Percentiles rank a stretch among this genome's conserved stretches.
phyloP scores from a whole-genome alignment of 352 stramenopile species.

The Peronospora belbahrii region DNA sequence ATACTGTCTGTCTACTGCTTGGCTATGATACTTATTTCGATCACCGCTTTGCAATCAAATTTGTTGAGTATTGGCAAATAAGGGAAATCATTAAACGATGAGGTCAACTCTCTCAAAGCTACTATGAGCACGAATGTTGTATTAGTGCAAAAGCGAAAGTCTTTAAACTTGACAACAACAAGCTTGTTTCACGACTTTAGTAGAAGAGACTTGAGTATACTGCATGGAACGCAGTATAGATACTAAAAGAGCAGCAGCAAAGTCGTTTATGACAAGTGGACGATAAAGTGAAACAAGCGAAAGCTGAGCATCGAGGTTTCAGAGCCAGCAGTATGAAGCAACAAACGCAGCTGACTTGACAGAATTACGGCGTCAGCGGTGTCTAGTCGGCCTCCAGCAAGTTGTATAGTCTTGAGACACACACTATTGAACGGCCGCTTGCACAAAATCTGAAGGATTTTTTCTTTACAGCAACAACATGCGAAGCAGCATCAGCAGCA shows the following conservation, averaged over 20 bases:
- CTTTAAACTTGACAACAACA: slow-evolving; percentile 28
- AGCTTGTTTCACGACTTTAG: slow-evolving; percentile 54
- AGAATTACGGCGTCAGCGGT: not conserved
- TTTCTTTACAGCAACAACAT: slow-evolving; percentile 29
- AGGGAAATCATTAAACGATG: not conserved
- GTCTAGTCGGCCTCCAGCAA: not conserved
- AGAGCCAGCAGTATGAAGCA: slow-evolving; percentile 1
- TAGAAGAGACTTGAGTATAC: slow-evolving; percentile 64
- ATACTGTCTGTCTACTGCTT: too few relatives aligned
- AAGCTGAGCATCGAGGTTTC: not conserved
- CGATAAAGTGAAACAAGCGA: not conserved
- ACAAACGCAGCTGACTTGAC: not conserved
- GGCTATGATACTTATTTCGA: too few relatives aligned
- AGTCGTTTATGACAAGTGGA: not conserved
- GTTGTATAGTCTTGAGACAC: slow-evolving; percentile 29
- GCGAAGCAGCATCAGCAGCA: slow-evolving; percentile 14
- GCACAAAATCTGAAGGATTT: too few relatives aligned
- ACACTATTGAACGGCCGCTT: too few relatives aligned
- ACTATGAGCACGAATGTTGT: not conserved
- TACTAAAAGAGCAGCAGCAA: slow-evolving; percentile 4
- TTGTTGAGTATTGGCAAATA: not conserved
- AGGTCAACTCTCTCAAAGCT: too few relatives aligned
- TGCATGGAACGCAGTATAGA: slow-evolving; percentile 22
- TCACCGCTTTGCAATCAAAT: too few relatives aligned
- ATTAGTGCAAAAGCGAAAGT: not conserved